Conservation (phyloP, 176 grass and related monocot genomes). For the Musa schizocarpa region DNA sequence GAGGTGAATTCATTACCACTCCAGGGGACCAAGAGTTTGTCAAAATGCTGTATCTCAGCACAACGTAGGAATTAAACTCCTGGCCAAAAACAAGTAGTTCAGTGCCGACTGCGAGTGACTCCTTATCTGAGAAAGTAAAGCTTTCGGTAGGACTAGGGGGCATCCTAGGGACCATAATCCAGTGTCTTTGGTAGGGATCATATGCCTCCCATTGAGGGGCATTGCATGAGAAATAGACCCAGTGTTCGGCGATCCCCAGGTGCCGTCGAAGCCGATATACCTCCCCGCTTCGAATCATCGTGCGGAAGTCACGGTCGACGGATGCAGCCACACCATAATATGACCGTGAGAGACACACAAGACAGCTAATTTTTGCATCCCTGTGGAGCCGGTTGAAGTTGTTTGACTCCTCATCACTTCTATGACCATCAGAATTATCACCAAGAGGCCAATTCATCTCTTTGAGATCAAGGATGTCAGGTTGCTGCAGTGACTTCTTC, state of each 20-base stretch:
- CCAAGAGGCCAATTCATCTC: neutral
- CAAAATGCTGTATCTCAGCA: slow-evolving; percentile 79
- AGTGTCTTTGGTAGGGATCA: slow-evolving; percentile 61
- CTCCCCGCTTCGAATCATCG: slow-evolving; percentile 57
- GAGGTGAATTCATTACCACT: slow-evolving; percentile 62
- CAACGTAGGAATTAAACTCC: slow-evolving; percentile 45
- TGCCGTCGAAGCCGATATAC: slow-evolving; percentile 65
- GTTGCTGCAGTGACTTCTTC: slow-evolving; percentile 4
- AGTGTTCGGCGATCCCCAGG: slow-evolving; percentile 57
- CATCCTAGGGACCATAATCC: slow-evolving; percentile 85
- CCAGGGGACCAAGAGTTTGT: slow-evolving; percentile 77
- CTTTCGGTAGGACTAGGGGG: slow-evolving; percentile 49
- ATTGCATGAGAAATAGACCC: slow-evolving; percentile 97
- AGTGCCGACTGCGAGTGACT: slow-evolving; percentile 88
- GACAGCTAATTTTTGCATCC: slow-evolving; percentile 71
- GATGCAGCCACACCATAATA: slow-evolving; percentile 71
- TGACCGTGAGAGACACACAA: slow-evolving; percentile 64
- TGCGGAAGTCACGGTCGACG: slow-evolving; percentile 61
- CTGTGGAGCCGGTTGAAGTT: slow-evolving; percentile 8
- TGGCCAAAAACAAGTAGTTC: slow-evolving; percentile 81
- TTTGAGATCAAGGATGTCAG: neutral
- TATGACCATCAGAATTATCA: slow-evolving; percentile 4
- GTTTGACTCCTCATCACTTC: neutral
- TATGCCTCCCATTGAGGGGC: slow-evolving; percentile 85
- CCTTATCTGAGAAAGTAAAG: slow-evolving; percentile 92